Percentiles rank a stretch among this genome's conserved stretches.
phyloP scores from a whole-genome alignment of 2,329 filamentous ascomycete genomes.

The Clonostachys rosea region DNA sequence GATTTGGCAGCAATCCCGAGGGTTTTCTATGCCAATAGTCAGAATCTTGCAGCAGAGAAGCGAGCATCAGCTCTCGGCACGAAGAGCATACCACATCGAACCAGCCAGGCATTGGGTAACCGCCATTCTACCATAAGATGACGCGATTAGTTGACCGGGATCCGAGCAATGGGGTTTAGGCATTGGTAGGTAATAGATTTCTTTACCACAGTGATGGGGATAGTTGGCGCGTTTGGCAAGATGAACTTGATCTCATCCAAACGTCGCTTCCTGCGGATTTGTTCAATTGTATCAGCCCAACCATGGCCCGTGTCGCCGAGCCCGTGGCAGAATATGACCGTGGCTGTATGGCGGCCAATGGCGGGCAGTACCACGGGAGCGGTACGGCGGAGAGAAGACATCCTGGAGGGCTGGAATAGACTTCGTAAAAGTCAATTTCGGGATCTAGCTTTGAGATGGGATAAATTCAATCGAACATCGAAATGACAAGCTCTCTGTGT shows the following conservation, averaged over 20 bases:
- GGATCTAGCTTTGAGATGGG: too few species aligned
- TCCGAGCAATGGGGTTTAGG: not conserved
- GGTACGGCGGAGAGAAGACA: constrained; percentile 15
- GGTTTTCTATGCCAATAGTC: constrained; percentile 13
- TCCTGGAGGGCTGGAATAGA: not conserved
- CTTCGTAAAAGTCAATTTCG: too few species aligned
- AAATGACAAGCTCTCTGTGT: too few species aligned
- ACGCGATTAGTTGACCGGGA: not conserved
- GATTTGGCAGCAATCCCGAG: constrained; percentile 24
- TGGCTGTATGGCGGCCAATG: constrained; percentile 76
- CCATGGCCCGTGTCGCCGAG: constrained; percentile 79
- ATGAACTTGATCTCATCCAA: constrained; percentile 92
- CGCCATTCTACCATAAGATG: constrained; percentile 52
- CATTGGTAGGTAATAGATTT: not conserved
- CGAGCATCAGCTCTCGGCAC: not conserved
- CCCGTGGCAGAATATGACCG: constrained; percentile 91
- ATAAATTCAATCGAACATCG: too few species aligned
- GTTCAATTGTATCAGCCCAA: constrained; percentile 80
- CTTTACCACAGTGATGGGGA: constrained; percentile 68
- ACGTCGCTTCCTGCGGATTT: constrained; percentile 70
- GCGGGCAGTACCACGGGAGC: constrained; percentile 71
- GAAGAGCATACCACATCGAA: constrained; percentile 64
- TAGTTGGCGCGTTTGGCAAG: constrained; percentile 83
- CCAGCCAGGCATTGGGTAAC: constrained; percentile 82
- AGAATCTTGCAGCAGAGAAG: not conserved